Percentiles rank a stretch among this genome's conserved stretches.
Evolutionary conservation across 2,329 filamentous ascomycete genomes (phyloP).

Genomic region (Pseudodiploospora longispora): DNA sequence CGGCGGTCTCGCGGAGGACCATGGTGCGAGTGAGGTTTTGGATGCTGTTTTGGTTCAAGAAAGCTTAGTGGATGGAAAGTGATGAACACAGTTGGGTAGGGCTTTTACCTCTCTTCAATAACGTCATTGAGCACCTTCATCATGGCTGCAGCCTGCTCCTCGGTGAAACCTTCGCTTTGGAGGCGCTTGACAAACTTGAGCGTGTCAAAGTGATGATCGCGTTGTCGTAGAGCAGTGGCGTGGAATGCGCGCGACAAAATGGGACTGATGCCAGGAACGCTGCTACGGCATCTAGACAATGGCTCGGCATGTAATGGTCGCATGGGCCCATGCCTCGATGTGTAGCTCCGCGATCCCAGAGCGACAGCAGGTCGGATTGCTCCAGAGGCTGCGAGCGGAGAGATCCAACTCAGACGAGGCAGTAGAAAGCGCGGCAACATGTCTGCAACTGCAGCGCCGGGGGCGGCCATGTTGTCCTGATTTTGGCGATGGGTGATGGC

Average conservation of each 20-base stretch:
- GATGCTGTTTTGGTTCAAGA: constrained; percentile 48
- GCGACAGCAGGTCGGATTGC: constrained; percentile 14
- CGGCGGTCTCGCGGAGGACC: constrained; percentile 90
- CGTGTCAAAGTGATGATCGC: constrained; percentile 96
- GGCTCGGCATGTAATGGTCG: constrained; percentile 13
- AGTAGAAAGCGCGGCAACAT: constrained; percentile 46
- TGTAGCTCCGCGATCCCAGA: constrained; percentile 10
- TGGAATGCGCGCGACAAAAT: constrained; percentile 51
- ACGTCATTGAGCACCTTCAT: constrained; percentile 96
- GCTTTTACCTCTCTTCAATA: constrained; percentile 74
- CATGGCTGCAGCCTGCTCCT: constrained; percentile 93
- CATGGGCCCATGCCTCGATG: constrained; percentile 10
- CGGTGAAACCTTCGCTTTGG: constrained; percentile 86
- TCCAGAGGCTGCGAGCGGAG: constrained; percentile 19
- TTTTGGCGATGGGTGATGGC: not conserved
- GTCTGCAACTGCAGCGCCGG: constrained; percentile 24
- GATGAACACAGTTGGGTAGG: not conserved
- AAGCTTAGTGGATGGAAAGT: not conserved
- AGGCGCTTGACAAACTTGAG: constrained; percentile 92
- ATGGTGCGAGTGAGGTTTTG: constrained; percentile 96
- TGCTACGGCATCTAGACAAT: constrained; percentile 6
- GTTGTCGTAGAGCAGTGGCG: constrained; percentile 46
- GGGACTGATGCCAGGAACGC: constrained; percentile 9
- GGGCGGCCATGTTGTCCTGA: constrained; percentile 18
- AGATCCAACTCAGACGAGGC: constrained; percentile 46